Conservation (phyloP, 306 rosid genomes). For the Echinosophora koreensis region DNA sequence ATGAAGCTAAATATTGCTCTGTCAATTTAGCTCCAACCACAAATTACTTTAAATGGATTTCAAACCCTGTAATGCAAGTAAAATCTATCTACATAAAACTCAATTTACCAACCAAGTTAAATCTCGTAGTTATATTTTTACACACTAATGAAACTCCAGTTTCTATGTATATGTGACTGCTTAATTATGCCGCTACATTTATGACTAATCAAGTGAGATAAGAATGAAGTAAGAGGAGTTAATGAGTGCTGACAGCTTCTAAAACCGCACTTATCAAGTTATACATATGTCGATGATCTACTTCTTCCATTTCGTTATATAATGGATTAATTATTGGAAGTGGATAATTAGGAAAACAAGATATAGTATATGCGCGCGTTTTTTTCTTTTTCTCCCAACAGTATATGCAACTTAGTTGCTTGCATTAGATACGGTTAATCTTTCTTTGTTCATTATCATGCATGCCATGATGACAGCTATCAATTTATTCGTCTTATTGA, state of each 20-base stretch:
- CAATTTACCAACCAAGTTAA: background rate
- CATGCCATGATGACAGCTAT: constrained; percentile 39
- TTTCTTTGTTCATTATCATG: constrained; percentile 33
- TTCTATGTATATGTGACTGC: constrained; percentile 8
- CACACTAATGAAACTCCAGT: background rate
- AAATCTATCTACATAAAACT: background rate
- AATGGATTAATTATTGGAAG: constrained; percentile 5
- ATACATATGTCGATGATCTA: constrained; percentile 1
- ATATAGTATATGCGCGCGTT: no score
- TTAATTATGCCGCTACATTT: constrained; percentile 26
- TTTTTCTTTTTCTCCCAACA: background rate
- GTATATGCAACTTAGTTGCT: constrained; percentile 18
- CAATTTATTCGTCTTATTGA: constrained; percentile 29
- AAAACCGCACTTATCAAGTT: constrained; percentile 8
- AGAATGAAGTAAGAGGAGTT: background rate
- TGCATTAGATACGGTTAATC: constrained; percentile 43
- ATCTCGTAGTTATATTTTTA: background rate
- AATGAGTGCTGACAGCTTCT: constrained; percentile 12
- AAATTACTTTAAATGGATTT: background rate
- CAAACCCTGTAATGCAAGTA: background rate
- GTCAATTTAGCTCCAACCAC: background rate
- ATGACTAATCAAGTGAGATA: constrained; percentile 15
- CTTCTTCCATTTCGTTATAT: background rate
- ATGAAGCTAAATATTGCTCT: no score
- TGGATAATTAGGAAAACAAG: constrained; percentile 24